Conservation (phyloP, 345 rosid genomes). For the Populus davidiana region DNA sequence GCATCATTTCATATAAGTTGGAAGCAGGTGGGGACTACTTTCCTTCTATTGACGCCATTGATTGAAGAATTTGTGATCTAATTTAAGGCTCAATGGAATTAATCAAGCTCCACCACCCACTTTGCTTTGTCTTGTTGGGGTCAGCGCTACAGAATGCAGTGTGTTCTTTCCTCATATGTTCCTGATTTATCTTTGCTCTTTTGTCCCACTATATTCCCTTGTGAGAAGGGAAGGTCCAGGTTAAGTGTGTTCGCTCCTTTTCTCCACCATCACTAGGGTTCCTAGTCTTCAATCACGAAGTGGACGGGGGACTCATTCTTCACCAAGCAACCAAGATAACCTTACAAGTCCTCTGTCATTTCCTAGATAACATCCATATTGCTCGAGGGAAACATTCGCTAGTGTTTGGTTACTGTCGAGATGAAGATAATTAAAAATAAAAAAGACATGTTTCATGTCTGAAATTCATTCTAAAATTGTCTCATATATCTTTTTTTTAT, state of each 20-base stretch:
- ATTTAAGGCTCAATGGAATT: neutral
- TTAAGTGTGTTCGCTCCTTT: neutral
- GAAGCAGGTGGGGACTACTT: conserved; percentile 17
- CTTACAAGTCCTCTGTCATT: neutral
- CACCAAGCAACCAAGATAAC: neutral
- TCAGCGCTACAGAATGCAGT: neutral
- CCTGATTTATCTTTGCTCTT: neutral
- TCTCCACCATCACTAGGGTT: neutral
- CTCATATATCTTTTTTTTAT: too few relatives aligned
- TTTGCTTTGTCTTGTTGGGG: neutral
- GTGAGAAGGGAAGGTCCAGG: neutral
- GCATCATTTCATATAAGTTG: neutral
- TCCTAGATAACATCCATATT: too few relatives aligned
- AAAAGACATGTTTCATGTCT: too few relatives aligned
- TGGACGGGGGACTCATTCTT: neutral
- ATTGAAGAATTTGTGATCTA: neutral
- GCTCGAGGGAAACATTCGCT: too few relatives aligned
- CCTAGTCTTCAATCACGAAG: neutral
- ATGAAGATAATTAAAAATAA: too few relatives aligned
- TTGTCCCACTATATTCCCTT: neutral
- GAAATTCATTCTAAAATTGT: too few relatives aligned
- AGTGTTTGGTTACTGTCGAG: too few relatives aligned
- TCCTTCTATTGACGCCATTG: neutral
- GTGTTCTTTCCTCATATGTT: neutral
- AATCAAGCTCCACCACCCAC: neutral